A percentile compares a stretch with the other conserved stretches of the same genome.
phyloP scores from a whole-genome alignment of 441 rosid species.

The Dalechampia spathulata region DNA sequence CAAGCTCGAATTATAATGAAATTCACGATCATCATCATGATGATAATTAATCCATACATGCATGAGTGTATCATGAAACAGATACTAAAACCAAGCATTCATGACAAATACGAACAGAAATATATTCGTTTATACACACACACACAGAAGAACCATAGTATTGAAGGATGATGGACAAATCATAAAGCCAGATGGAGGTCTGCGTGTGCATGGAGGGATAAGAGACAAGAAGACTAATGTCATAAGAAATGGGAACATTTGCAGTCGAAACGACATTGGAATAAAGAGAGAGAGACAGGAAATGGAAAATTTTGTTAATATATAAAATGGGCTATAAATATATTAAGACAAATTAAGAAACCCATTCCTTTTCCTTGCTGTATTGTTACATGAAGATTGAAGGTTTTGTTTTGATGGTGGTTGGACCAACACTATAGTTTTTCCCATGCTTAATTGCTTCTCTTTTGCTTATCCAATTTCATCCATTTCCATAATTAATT shows the following conservation, averaged over 20 bases:
- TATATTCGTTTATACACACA: too few relatives aligned
- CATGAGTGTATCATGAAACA: too few relatives aligned
- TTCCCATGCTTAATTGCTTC: conserved; percentile 28
- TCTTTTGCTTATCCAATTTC: conserved; percentile 25
- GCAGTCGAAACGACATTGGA: conserved; percentile 18
- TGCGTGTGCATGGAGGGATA: conserved; percentile 7
- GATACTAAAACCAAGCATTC: too few relatives aligned
- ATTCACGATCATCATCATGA: too few relatives aligned
- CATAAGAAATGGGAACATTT: conserved; percentile 30
- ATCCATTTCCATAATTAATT: too few relatives aligned
- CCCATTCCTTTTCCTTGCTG: conserved; percentile 9
- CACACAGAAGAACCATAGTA: too few relatives aligned
- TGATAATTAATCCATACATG: too few relatives aligned
- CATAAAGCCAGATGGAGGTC: conserved; percentile 1
- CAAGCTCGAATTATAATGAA: too few relatives aligned
- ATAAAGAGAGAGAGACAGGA: conserved; percentile 14
- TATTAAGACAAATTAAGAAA: conserved; percentile 2
- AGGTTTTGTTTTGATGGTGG: conserved; percentile 44
- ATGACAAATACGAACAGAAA: too few relatives aligned
- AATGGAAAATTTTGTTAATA: conserved; percentile 3
- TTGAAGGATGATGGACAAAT: background rate
- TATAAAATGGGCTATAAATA: too few relatives aligned
- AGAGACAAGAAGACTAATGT: conserved; percentile 23
- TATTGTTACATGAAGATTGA: conserved; percentile 14
- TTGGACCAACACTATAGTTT: conserved; percentile 36